Base-by-base conservation (phyloP, 495 filamentous ascomycete genomes). In the Penicillium longicatenatum region DNA sequence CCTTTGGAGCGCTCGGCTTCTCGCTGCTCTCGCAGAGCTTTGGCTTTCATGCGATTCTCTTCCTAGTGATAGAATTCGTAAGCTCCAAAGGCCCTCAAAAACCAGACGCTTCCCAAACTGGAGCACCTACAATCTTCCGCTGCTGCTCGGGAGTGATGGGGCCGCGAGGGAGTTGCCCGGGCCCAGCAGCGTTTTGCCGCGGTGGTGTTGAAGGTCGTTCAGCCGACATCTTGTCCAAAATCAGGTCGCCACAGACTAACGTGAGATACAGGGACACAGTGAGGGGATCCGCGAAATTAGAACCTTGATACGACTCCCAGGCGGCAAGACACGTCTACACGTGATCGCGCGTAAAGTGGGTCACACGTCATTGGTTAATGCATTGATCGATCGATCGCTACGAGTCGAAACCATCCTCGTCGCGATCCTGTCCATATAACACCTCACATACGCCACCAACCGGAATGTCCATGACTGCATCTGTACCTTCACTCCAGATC, bases 371-470 rank as follows among this genome's bases (percentile, higher is more conserved):
- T 49, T 49, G 21, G 37, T 39, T 39, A 39, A 39, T 17, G 37
- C 16, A 39, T n/a, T 39, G 37, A 39, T 39, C 37, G 31, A 35
- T 35, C 31, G 37, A 39, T 39, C 14, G 16, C 37, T 39, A 39
- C 12, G 43, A 49, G 33, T 61, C 60, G 21, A 35, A 41, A 10
- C 52, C 51, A 52, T 75, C 70, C 17, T 77, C 75, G 22, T 75
- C 71, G 35, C 76, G 65, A 51, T 77, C 74, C 43, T 70, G 72
- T 8, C 79, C 81, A 54, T 82, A 83, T 0, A 83, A 62, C 6
- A 98, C 84, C 79, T 99, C 94, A 73, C 93, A 97, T n/a, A 97
- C 94, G 4, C 94, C 94, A 19, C 92, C 95, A 42, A 98, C 81
- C 7, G 94, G 94, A 19, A 99, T 85, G 81, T 99, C 94, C 90